Conservation (phyloP, 2,329 filamentous ascomycete species). For the Trichoderma sp. region DNA sequence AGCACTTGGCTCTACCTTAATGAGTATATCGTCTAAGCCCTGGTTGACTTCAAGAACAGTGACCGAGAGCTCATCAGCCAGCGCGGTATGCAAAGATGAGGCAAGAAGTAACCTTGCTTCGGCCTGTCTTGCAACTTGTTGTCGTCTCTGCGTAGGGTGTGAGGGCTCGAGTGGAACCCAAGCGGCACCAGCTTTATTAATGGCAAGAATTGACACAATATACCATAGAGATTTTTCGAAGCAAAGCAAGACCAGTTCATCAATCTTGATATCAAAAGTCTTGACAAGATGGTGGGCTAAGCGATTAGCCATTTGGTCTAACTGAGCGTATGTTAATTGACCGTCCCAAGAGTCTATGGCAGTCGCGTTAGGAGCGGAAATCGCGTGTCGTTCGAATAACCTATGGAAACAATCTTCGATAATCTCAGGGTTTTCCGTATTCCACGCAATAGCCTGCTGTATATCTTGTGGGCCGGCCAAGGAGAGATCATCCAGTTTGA, state of each 20-base stretch:
- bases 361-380: not conserved
- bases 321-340: slow-evolving; percentile 8
- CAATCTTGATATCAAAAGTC: not conserved
- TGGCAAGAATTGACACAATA: slow-evolving; percentile 24
- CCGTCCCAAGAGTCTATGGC: slow-evolving; percentile 16
- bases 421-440: not conserved
- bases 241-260: not conserved
- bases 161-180: slow-evolving; percentile 22
- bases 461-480: not conserved
- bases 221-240: slow-evolving; percentile 24
- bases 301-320: slow-evolving; percentile 10
- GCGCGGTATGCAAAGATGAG: slow-evolving; percentile 16
- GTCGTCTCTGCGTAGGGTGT: slow-evolving; percentile 3
- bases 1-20: slow-evolving; percentile 8
- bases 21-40: not conserved
- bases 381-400: slow-evolving; percentile 29
- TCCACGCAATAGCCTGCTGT: not conserved
- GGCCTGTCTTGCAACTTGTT: not conserved
- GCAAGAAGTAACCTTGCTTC: not conserved
- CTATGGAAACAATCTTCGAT: slow-evolving; percentile 8
- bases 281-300: not conserved
- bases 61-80: not conserved
- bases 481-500: not conserved
- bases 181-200: slow-evolving; percentile 30
- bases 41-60: not conserved